These are phyloP conservation scores for Salix arbutifolia DNA, from an alignment of 345 rosid species.

Conservation along the genomic window DNA sequence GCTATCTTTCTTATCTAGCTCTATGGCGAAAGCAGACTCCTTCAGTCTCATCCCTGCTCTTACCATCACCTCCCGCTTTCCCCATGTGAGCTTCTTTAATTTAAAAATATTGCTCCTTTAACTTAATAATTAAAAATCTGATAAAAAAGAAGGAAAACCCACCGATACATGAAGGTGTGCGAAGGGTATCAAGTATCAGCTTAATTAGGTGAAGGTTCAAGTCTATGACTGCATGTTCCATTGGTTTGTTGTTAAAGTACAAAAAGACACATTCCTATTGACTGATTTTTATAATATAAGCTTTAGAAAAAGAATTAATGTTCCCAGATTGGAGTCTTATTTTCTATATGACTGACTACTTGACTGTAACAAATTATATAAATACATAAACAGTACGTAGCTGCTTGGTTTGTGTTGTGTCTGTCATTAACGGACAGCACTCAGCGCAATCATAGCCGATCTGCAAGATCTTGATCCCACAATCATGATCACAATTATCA, in stretches of 20 bases:
- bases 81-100: conserved; percentile 32
- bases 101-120: background rate
- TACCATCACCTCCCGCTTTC: conserved; percentile 13
- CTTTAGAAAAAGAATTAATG: conserved; percentile 35
- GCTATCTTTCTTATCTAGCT: background rate
- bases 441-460: conserved; percentile 72
- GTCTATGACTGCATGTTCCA: conserved; percentile 1
- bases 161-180: background rate
- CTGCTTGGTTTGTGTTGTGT: conserved; percentile 50
- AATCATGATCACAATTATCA: conserved; percentile 34
- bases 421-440: conserved; percentile 45
- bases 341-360: background rate
- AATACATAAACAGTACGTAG: conserved; percentile 12
- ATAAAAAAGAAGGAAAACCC: conserved; percentile 19
- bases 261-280: conserved; percentile 28
- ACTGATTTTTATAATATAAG: conserved; percentile 9
- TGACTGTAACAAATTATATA: background rate
- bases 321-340: conserved; percentile 33
- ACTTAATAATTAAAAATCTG: background rate
- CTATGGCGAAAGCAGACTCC: conserved; percentile 7
- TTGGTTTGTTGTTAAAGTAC: conserved; percentile 28
- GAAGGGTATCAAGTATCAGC: background rate
- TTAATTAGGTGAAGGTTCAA: background rate
- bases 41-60: background rate
- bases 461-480: conserved; percentile 57